Conservation (phyloP, 2,329 filamentous ascomycete species). For the Teratosphaeriaceae sp. region DNA sequence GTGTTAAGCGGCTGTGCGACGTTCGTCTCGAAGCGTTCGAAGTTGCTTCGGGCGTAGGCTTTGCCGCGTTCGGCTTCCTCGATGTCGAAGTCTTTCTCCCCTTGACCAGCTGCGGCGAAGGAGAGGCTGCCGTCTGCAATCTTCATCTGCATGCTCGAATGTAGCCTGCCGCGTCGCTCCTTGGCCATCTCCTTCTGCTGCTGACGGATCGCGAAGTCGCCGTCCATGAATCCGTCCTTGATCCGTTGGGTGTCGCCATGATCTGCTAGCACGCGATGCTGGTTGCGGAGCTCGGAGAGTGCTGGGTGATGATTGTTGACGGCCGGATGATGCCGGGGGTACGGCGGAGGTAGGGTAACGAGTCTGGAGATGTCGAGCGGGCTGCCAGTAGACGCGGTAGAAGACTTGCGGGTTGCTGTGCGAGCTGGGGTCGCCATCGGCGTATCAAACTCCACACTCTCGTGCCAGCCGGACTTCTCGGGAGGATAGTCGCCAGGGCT, state of each 20-base stretch:
- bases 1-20: constrained; percentile 82
- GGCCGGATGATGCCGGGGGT: constrained; percentile 88
- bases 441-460: constrained; percentile 31
- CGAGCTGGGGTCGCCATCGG: constrained; percentile 27
- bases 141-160: constrained; percentile 63
- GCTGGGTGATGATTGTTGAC: constrained; percentile 95
- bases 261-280: constrained; percentile 68
- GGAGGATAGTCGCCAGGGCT: constrained; percentile 56
- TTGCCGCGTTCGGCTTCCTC: constrained; percentile 66
- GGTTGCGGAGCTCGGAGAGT: constrained; percentile 66
- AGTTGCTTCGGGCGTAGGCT: constrained; percentile 69
- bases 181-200: constrained; percentile 29
- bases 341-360: constrained; percentile 87
- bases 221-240: constrained; percentile 25
- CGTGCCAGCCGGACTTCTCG: constrained; percentile 57
- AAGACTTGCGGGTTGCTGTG: constrained; percentile 12
- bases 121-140: constrained; percentile 71
- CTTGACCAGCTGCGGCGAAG: constrained; percentile 70
- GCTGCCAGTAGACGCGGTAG: constrained; percentile 17
- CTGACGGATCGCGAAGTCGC: constrained; percentile 37
- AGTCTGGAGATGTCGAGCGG: constrained; percentile 79
- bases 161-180: constrained; percentile 24
- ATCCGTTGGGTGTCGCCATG: constrained; percentile 60
- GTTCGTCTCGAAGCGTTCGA: constrained; percentile 74
- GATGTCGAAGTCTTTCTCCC: constrained; percentile 66